phyloP scores from a whole-genome alignment of 805 yeast genomes.

The Lipomyces orientalis region DNA sequence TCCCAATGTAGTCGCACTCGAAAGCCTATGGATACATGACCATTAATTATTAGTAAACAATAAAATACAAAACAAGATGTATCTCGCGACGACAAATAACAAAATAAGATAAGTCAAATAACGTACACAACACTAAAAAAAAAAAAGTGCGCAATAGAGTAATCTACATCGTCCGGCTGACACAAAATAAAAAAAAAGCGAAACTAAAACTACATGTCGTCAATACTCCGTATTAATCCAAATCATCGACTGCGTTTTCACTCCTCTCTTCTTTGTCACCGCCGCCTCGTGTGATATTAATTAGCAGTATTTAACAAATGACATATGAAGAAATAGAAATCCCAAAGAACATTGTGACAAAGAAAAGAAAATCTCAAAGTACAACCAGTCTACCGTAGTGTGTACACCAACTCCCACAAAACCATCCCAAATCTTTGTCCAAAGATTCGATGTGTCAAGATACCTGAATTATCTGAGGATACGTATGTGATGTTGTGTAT shows the following conservation, averaged over 20 bases:
- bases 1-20: neutral
- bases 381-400: slow-evolving; percentile 1
- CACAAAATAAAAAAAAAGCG: neutral
- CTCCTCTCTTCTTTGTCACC: neutral
- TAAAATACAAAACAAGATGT: neutral
- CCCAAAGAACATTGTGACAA: neutral
- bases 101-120: no score
- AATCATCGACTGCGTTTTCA: neutral
- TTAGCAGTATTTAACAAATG: neutral
- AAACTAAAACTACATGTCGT: slow-evolving; percentile 1
- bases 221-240: neutral
- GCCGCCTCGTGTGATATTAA: neutral
- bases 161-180: neutral
- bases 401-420: neutral
- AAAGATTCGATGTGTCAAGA: neutral
- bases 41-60: neutral
- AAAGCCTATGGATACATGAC: neutral
- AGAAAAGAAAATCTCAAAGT: neutral
- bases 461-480: neutral
- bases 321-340: neutral
- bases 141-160: neutral
- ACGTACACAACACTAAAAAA: neutral
- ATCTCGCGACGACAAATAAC: neutral
- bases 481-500: neutral
- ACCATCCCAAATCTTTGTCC: slow-evolving; percentile 1